Evolutionary conservation across 441 rosid genomes (phyloP), one percentile per base, ranked within the genome.

Genomic region (Viola pubescens): DNA sequence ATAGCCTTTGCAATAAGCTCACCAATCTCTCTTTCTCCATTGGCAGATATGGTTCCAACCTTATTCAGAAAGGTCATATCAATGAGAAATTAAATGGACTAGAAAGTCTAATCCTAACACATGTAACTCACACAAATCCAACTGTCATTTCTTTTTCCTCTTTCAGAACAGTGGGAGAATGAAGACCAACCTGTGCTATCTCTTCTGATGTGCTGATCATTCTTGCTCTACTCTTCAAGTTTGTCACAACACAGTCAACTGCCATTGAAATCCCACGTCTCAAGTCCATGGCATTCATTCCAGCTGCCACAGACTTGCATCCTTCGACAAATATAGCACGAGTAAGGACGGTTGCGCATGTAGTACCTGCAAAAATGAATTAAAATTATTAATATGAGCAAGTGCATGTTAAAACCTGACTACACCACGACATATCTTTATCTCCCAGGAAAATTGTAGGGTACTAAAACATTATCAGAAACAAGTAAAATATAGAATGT

Each of bases 131-230:
- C 9, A 16, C 37, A 62, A 11, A 14, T 14, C 52, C 56, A 59
- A 46, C 11, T 4, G 1, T 46, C 49, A 0, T 46, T 5, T 4
- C 39, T 39, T 53, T 12, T n/a, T 59, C 37, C 9, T 9, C 0
- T 40, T 38, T 48, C 8, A 4, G 37, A 39, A 60, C 63, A 59
- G 39, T 14, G 37, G 41, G 12, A 12, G 5, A 1, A 38, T 5
- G 11, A 3, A 2, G 12, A 14, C 59, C 51, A 57, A 86, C 88
- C 78, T 85, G 92, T 6, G 91, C 94, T 46, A 87, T 87, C 70
- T 87, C 94, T 71, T 87, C 94, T 3, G 94, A 87, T 9, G 90
- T 82, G 75, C 90, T 82, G 58, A 87, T 87, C 94, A 84, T 87
- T 41, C 84, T 56, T 6, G 94, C 91, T 59, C 82, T 69, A 65